These are phyloP conservation scores for Rhinocladiella mackenziei DNA, from an alignment of 2,329 filamentous ascomycete genomes.

Conservation along the genomic window DNA sequence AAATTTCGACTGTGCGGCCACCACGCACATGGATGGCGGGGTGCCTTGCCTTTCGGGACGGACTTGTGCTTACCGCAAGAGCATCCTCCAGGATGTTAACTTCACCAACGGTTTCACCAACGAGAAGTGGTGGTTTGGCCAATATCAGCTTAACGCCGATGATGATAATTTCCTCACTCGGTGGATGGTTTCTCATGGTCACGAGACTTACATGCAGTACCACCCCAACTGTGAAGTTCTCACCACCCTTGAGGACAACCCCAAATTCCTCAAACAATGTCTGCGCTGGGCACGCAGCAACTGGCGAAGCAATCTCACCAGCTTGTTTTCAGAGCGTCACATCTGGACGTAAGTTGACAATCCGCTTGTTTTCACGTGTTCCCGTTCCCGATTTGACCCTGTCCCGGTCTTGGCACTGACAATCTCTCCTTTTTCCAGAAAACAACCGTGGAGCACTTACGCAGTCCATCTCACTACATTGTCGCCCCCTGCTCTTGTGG, in stretches of 20 bases:
- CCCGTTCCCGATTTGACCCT: slow-evolving; percentile 8
- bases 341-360: slow-evolving; percentile 73
- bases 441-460: slow-evolving; percentile 90
- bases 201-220: slow-evolving; percentile 95
- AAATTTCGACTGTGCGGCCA: slow-evolving; percentile 96
- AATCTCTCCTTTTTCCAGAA: slow-evolving; percentile 50
- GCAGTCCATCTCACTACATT: slow-evolving; percentile 89
- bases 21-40: slow-evolving; percentile 89
- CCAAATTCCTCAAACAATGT: slow-evolving; percentile 89
- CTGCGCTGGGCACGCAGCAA: slow-evolving; percentile 94
- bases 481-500: slow-evolving; percentile 76
- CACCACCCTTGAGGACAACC: slow-evolving; percentile 85
- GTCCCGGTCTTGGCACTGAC: slow-evolving; percentile 25
- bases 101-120: slow-evolving; percentile 89
- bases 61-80: slow-evolving; percentile 84
- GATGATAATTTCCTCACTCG: slow-evolving; percentile 98
- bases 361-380: slow-evolving; percentile 1
- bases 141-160: slow-evolving; percentile 88
- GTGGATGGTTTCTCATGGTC: slow-evolving; percentile 87
- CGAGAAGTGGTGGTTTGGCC: slow-evolving; percentile 73
- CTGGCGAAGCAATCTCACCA: slow-evolving; percentile 95
- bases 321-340: slow-evolving; percentile 74
- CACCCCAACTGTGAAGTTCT: slow-evolving; percentile 85
- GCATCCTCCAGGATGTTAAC: slow-evolving; percentile 77
- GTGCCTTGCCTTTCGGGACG: slow-evolving; percentile 96